A percentile compares a stretch with the other conserved stretches of the same genome.
Evolutionary conservation across 306 rosid genomes (phyloP).

Genomic region (Cucurbita argyrosperma): DNA sequence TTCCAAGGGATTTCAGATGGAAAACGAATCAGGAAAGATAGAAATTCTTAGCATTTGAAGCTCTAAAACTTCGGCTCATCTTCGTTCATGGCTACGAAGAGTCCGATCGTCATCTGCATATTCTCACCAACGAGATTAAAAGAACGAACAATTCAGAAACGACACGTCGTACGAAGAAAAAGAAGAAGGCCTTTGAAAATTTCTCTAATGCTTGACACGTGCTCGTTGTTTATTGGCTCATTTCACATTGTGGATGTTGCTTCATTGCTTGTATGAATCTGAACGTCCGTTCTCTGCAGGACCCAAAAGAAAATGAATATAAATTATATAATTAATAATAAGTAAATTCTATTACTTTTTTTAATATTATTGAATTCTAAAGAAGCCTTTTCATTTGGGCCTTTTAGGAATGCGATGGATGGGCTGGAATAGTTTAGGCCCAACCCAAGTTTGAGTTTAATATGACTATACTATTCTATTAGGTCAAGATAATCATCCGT

Average conservation of each 20-base stretch:
- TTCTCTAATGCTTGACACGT: slow-evolving; percentile 50
- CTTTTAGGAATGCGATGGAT: not conserved
- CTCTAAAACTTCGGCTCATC: not conserved
- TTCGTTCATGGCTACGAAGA: slow-evolving; percentile 5
- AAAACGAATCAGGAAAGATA: not conserved
- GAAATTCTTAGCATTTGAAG: not conserved
- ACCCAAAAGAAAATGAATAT: not conserved
- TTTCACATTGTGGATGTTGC: slow-evolving; percentile 16
- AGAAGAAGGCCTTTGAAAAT: not conserved
- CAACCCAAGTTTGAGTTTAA: not conserved
- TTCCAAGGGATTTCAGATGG: not conserved
- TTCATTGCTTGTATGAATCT: too few relatives aligned
- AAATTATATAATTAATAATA: not conserved
- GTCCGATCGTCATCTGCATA: not conserved
- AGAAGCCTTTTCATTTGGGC: not conserved
- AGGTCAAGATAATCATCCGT: too few relatives aligned
- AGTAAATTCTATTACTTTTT: not conserved
- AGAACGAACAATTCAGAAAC: not conserved
- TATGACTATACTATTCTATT: too few relatives aligned
- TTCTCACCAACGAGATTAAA: slow-evolving; percentile 1
- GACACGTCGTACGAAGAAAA: not conserved
- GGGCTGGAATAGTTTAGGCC: not conserved
- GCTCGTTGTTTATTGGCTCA: slow-evolving; percentile 65
- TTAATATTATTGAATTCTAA: not conserved
- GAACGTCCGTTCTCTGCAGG: not conserved